phyloP scores from a whole-genome alignment of 495 filamentous ascomycete species.

The Sordaria brevicollis region DNA sequence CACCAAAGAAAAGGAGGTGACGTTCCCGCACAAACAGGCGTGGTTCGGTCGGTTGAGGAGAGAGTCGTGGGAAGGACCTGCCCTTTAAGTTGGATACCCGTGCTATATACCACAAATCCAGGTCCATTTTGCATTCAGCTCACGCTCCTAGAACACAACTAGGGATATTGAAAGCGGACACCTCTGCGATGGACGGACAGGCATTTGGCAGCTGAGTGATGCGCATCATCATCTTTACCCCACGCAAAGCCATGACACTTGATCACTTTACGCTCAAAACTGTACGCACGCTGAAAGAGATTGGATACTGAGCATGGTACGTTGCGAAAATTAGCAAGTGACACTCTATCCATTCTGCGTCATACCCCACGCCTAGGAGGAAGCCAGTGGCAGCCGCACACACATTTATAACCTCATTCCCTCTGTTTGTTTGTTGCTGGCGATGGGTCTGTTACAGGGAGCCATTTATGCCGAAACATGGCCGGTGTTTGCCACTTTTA shows the following conservation, averaged over 20 bases:
- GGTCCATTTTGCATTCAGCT: not conserved
- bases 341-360: no score
- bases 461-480: not conserved
- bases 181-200: no score
- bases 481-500: not conserved
- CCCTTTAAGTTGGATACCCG: constrained; percentile 34
- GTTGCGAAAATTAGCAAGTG: no score
- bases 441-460: not conserved
- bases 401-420: no score
- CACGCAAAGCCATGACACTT: no score
- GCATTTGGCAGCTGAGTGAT: no score
- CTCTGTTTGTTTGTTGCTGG: not conserved
- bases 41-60: constrained; percentile 75
- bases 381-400: not conserved
- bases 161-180: not conserved
- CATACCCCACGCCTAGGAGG: no score
- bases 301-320: no score
- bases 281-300: no score
- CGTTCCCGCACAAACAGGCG: constrained; percentile 87
- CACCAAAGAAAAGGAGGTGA: constrained; percentile 76
- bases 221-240: not conserved
- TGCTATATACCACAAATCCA: not conserved
- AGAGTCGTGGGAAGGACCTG: constrained; percentile 78
- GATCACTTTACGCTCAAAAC: no score
- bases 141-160: not conserved